Base-by-base conservation (phyloP, 2,329 filamentous ascomycete species). In the Myriosclerotinia curreyana region DNA sequence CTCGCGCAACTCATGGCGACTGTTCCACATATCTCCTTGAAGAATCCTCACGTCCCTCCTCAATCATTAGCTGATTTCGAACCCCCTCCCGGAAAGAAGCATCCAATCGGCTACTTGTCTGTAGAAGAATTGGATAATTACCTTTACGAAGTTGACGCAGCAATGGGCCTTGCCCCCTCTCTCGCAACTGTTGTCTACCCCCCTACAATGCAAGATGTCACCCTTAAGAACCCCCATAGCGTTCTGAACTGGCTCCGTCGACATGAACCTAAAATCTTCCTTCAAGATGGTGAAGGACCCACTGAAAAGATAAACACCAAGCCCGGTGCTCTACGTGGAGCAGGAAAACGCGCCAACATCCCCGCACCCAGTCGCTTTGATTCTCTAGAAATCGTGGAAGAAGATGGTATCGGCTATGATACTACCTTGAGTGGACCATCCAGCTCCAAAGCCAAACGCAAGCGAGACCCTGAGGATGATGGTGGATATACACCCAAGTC, bases 241-340 rank as follows among this genome's bases (percentile, higher is more conserved):
- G 93, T 96, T 3, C 96, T 96, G 79, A 97, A 96, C 76, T 99
- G 95, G 95, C 84, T 99, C 15, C 85, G 91, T 67, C 87, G 91
- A 74, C 83, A 96, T 76, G 88, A 91, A 65, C 90, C 92, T 3
- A 88, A 94, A 75, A 87, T 92, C 56, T 93, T 96, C 78, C 79
- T 96, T 25, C 89, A 96, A 75, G 77, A 77, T 55, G 75, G 75
- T 28, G 73, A 74, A 69, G 71, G 72, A 31, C 75, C 76, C 69
- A n/a, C 36, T 1, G 74, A 79, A 65, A 81, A 81, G 70, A 77
- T 77, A 34, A 76, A 75, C 49, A 75, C 76, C 38, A 75, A 74
- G 50, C 73, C 74, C 11, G 74, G 73, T 20, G 72, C 74, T 12
- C 62, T 75, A 20, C 70, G 74, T 11, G 74, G 74, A 38, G 74